Base-by-base conservation (phyloP, 2,329 filamentous ascomycete genomes). In the Dothideomycetidae sp. region DNA sequence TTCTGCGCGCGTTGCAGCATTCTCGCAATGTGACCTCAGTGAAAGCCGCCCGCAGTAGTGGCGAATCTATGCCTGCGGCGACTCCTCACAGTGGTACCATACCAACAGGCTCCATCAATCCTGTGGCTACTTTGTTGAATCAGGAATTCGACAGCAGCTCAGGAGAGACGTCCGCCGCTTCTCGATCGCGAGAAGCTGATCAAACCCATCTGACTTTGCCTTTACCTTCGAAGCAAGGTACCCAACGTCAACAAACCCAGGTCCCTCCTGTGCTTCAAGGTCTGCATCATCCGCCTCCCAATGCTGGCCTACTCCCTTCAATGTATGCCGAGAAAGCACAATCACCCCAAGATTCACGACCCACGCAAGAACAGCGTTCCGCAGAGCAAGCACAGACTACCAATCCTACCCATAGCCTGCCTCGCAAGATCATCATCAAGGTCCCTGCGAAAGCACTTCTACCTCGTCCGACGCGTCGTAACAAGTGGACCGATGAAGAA, bases 401-500 rank as follows among this genome's bases (percentile, higher is more conserved):
- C 21, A 7, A 7, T 7, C n/a, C 21, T n/a, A 7, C 21, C 21
- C 7, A 7, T n/a, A 26, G 21, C 21, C 23, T 16, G 21, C 60
- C 62, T 34, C 61, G 63, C 30, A 58, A 63, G 31, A 21, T 38
- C 9, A 21, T 38, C 11, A 29, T 38, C 36, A 33, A 33, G 18
- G 12, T 38, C 5, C 9, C 29, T 15, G 16, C 29, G n/a, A 17
- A 32, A 13, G 16, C 9, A 5, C 13, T 19, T 7, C 7, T 26
- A 7, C 34, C 37, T 11, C 36, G 37, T 5, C 14, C 33, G 11
- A 29, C 37, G 13, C 10, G 35, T 21, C 50, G 53, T 5, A 73
- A 69, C 38, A 69, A 65, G 43, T 78, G 74, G 74, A 68, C 68
- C 1, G 67, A 75, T n/a, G 59, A 72, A 44, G 74, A 78, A 52